Evolutionary conservation across 768 basidiomycete genomes (phyloP), one percentile per base, ranked within the genome.

Genomic region (Krasilnikovozyma curviuscula): DNA sequence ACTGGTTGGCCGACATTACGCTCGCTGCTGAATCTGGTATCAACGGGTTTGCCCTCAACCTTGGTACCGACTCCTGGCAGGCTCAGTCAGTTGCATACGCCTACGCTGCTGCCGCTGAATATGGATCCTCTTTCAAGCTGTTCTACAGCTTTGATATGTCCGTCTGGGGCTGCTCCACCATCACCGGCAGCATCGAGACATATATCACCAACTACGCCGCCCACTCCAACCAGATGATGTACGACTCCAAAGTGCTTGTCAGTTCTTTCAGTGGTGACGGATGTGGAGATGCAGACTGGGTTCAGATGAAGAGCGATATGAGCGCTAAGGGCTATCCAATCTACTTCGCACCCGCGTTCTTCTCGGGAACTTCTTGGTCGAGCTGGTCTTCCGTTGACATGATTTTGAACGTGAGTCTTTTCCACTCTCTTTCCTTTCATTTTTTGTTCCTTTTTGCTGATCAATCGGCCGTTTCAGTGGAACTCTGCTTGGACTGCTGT

Each of bases 341-440:
- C 21, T 69, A 71, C 55, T 83, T 81, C 59, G 68, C 81, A 0
- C 80, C 81, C 7, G 68, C 76, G 3, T 81, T 81, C 63, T 81
- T 81, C 55, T 63, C 76, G 7, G 35, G 40, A 10, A 19, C 21
- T 3, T 25, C 27, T 13, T 42, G 45, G 33, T n/a, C 32, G 0
- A 38, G 3, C 4, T 50, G 49, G 49, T 16, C 29, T 3, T 52
- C 50, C 18, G 19, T 37, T 18, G 50, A 52, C 16, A 46, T 44
- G 1, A 43, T 35, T n/a, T 23, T 52, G 19, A 40, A 50, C 43
- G 47, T 48, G 16, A 49, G 72, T 73, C 48, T 70, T 78, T 0
- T 61, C 66, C 1, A 28, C 35, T 25, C 18, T 52, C 18, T n/a
- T 33, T 30, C 19, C 28, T 21, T 53, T 40, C 24, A 31, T 30